Percentiles rank a stretch among this genome's conserved stretches.
Evolutionary conservation across 2,329 filamentous ascomycete species (phyloP).

Genomic region (Rutstroemia sp.): DNA sequence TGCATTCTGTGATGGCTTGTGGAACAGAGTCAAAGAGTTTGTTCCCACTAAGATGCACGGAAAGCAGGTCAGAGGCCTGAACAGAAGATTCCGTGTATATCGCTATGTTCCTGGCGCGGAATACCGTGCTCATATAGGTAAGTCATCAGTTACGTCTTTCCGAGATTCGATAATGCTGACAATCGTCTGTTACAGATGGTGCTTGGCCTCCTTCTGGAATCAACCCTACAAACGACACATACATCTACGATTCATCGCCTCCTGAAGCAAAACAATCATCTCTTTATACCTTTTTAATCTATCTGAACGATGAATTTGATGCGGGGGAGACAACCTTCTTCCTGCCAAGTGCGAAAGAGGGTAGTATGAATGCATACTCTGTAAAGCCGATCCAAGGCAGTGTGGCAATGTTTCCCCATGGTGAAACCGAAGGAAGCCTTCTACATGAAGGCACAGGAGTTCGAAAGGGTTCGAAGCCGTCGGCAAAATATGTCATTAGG

Average conservation of each 20-base stretch:
- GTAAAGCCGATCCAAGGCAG: slow-evolving; percentile 62
- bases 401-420: slow-evolving; percentile 63
- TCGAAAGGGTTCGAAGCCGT: slow-evolving; percentile 46
- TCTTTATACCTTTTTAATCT: slow-evolving; percentile 62
- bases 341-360: slow-evolving; percentile 55
- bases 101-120: slow-evolving; percentile 67
- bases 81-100: slow-evolving; percentile 64
- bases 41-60: slow-evolving; percentile 50
- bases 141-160: slow-evolving; percentile 1
- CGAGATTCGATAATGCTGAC: neutral
- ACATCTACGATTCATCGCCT: slow-evolving; percentile 61
- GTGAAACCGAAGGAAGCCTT: slow-evolving; percentile 56
- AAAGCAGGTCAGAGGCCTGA: slow-evolving; percentile 53
- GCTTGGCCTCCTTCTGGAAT: slow-evolving; percentile 68
- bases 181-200: slow-evolving; percentile 39
- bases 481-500: slow-evolving; percentile 60
- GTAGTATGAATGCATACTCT: slow-evolving; percentile 61
- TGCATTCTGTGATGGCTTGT: slow-evolving; percentile 55
- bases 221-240: slow-evolving; percentile 35
- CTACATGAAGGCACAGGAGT: slow-evolving; percentile 67
- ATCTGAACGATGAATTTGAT: slow-evolving; percentile 65
- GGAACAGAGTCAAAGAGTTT: slow-evolving; percentile 51
- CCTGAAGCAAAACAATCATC: slow-evolving; percentile 53
- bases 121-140: slow-evolving; percentile 59
- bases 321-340: slow-evolving; percentile 68